Evolutionary conservation across 1,284 basidiomycete genomes (phyloP), one percentile per base, ranked within the genome.

Genomic region (Moesziomyces parantarcticus): DNA sequence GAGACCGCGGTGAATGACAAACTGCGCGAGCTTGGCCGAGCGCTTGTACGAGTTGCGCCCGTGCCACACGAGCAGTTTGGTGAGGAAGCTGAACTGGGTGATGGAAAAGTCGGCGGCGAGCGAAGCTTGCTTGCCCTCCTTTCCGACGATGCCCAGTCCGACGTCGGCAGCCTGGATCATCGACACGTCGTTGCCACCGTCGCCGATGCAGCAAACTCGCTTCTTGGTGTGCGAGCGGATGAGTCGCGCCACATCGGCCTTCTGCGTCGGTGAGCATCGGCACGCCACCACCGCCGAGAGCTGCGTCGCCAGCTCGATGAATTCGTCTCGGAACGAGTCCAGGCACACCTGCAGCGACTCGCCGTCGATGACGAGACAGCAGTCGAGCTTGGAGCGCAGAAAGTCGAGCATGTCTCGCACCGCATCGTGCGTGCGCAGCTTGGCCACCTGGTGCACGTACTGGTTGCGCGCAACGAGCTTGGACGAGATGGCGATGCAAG

Each of bases 361-460:
- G n/a, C 97, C 97, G 77, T 99, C 97, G 58, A 99, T 98, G 41
- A 99, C 95, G 3, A 99, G 87, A 86, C 96, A 98, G 79, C 95
- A 98, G 85, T 99, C 96, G 11, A 93, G 88, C 82, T 99, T 99
- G 39, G 91, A 92, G 78, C 93, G 92, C 39, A 99, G 83, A 81
- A 99, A 97, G 75, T 97, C 95, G n/a, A 99, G 88, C 84, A 97
- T 89, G 74, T 94, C 90, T 36, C 92, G 89, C 34, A 91, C 91
- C 83, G 94, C 88, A 59, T 94, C 92, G 0, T 90, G 86, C 0
- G 91, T 91, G 82, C 90, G 90, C 69, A 98, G 84, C 85, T 97
- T 99, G 2, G 96, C 89, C 26, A 98, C 92, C 81, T 97, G 94
- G 78, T 98, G 95, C 36, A 99, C 97, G 83, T 97, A 98, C 84